Evolutionary conservation across 2,329 filamentous ascomycete genomes (phyloP).

Genomic region (Emmonsiellopsis sp.): DNA sequence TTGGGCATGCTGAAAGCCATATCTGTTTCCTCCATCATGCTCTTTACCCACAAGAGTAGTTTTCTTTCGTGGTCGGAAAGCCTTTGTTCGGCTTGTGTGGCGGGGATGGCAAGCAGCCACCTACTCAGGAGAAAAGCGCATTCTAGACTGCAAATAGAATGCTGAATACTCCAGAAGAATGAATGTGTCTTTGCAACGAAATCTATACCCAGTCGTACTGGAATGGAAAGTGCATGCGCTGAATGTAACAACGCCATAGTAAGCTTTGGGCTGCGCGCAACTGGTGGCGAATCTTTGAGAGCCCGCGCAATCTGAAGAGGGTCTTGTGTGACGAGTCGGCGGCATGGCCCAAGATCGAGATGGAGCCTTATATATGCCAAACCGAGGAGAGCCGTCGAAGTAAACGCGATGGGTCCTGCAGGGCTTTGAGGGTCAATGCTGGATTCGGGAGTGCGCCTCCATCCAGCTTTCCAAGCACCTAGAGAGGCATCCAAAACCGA

Average conservation of each 20-base stretch:
- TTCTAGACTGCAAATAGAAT: constrained; percentile 46
- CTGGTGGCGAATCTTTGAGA: constrained; percentile 33
- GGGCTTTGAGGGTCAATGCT: constrained; percentile 46
- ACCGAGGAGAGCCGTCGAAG: constrained; percentile 39
- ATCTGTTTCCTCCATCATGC: constrained; percentile 42
- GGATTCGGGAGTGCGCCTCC: constrained; percentile 46
- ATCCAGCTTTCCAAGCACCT: constrained; percentile 43
- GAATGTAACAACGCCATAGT: constrained; percentile 45
- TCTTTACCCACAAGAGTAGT: constrained; percentile 39
- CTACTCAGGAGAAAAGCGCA: constrained; percentile 42
- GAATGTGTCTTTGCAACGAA: constrained; percentile 46
- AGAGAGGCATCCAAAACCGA: constrained; percentile 39
- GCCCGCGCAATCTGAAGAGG: constrained; percentile 38
- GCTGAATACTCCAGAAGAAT: constrained; percentile 48
- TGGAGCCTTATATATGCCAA: constrained; percentile 41
- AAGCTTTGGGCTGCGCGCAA: constrained; percentile 37
- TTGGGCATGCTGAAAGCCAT: constrained; percentile 34
- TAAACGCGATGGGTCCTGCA: constrained; percentile 46
- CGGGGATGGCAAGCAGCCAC: constrained; percentile 38
- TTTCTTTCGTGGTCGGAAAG: constrained; percentile 40
- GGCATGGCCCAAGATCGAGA: constrained; percentile 39
- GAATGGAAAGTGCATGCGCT: constrained; percentile 47
- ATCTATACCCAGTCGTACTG: constrained; percentile 44
- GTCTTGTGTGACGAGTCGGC: constrained; percentile 40
- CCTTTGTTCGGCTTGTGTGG: constrained; percentile 33